These are phyloP conservation scores for Scleromitrula shiraiana DNA, from an alignment of 2,329 filamentous ascomycete species.

Conservation along the genomic window DNA sequence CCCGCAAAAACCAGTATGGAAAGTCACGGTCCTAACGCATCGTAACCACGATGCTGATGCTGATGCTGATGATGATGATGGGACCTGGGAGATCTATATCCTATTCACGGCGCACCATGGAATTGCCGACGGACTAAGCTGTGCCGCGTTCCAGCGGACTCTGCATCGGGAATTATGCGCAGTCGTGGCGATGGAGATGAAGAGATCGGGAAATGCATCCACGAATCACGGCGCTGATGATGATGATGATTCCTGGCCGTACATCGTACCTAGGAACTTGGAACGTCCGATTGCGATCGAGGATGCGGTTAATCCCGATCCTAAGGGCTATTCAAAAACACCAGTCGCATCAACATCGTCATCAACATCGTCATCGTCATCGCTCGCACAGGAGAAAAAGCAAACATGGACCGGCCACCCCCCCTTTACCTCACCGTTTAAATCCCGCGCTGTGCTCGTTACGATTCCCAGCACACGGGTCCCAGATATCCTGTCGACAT, in stretches of 20 bases:
- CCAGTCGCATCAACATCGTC: too few species aligned
- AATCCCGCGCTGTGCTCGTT: background rate
- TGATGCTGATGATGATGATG: background rate
- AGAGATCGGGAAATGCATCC: too few species aligned
- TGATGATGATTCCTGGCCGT: conserved; percentile 10
- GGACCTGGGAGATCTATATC: conserved; percentile 12
- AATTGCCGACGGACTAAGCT: conserved; percentile 17
- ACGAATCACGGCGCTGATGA: too few species aligned
- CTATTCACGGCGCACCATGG: conserved; percentile 17
- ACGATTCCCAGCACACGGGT: conserved; percentile 8
- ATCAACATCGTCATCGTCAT: too few species aligned
- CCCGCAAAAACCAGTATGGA: conserved; percentile 20
- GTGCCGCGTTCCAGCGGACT: conserved; percentile 16
- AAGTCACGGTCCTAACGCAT: conserved; percentile 14
- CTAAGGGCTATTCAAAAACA: too few species aligned
- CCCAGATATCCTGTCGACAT: background rate
- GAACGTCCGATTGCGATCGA: conserved; percentile 9
- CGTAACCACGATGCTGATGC: too few species aligned
- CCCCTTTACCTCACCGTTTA: background rate
- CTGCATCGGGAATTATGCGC: conserved; percentile 12
- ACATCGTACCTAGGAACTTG: conserved; percentile 1
- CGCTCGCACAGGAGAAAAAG: background rate
- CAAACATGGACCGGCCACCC: conserved; percentile 3
- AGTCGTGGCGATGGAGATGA: background rate
- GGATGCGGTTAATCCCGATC: conserved; percentile 1